Percentiles rank a stretch among this genome's conserved stretches.
Conservation (phyloP, 306 rosid genomes). For the Prunus dulcis region DNA sequence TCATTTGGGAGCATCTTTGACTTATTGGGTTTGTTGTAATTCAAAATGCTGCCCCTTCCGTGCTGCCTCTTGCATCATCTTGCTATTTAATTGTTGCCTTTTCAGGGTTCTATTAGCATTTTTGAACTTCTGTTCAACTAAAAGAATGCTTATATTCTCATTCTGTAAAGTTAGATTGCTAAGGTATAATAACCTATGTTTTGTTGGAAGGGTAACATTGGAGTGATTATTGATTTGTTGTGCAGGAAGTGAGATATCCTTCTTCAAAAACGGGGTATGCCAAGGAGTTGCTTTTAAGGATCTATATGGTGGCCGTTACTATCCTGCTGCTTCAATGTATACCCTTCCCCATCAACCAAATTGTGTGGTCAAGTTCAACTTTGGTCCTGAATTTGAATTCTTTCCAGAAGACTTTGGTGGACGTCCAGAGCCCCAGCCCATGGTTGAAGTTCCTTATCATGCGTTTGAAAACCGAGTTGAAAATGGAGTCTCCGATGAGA, state of each 20-base stretch:
- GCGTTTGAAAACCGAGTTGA: slow-evolving; percentile 67
- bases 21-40: neutral
- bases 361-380: slow-evolving; percentile 90
- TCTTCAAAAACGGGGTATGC: slow-evolving; percentile 83
- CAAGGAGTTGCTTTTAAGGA: slow-evolving; percentile 93
- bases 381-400: slow-evolving; percentile 81
- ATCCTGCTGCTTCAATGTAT: slow-evolving; percentile 95
- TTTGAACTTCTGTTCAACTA: neutral
- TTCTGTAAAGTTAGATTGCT: neutral
- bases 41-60: neutral
- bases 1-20: neutral
- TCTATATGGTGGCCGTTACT: slow-evolving; percentile 84
- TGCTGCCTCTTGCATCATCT: neutral
- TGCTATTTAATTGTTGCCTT: neutral
- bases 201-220: neutral
- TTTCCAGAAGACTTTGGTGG: slow-evolving; percentile 66
- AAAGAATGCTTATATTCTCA: neutral
- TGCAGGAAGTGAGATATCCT: slow-evolving; percentile 92
- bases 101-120: neutral
- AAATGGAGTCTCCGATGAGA: slow-evolving; percentile 64
- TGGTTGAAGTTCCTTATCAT: slow-evolving; percentile 83
- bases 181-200: neutral
- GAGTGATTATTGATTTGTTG: slow-evolving; percentile 20
- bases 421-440: slow-evolving; percentile 68
- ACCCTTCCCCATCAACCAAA: slow-evolving; percentile 89